These are phyloP conservation scores for Prunus kanzakura DNA, from an alignment of 306 rosid species.

Conservation along the genomic window DNA sequence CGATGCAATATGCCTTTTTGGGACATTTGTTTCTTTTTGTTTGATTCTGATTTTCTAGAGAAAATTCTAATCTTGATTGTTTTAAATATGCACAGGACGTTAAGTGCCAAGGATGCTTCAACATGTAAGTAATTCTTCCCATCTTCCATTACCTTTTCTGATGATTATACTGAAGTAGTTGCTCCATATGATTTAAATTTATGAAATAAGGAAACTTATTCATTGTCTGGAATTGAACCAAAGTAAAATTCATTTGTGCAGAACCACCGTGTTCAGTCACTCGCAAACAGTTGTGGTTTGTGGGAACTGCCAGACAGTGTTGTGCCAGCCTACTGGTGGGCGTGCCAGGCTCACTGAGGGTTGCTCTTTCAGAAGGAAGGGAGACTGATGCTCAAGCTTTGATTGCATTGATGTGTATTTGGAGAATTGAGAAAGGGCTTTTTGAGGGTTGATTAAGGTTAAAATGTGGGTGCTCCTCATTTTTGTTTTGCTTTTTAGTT, in stretches of 20 bases:
- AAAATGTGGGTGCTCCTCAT: not conserved
- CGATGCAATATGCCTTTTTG: not conserved
- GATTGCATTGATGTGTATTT: not conserved
- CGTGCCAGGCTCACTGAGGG: slow-evolving; percentile 51
- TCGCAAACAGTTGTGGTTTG: slow-evolving; percentile 54
- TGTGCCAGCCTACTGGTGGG: slow-evolving; percentile 56
- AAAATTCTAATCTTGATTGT: not conserved
- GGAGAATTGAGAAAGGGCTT: not conserved
- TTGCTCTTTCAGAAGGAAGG: slow-evolving; percentile 45
- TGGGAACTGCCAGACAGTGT: slow-evolving; percentile 49
- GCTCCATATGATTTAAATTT: not conserved
- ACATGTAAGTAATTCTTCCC: slow-evolving; percentile 34
- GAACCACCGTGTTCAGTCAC: slow-evolving; percentile 50
- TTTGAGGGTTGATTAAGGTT: not conserved
- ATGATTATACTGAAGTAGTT: not conserved
- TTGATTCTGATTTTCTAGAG: not conserved
- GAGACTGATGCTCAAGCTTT: slow-evolving; percentile 18
- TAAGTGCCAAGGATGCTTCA: slow-evolving; percentile 57
- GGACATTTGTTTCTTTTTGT: not conserved
- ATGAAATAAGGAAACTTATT: not conserved
- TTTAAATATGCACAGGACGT: slow-evolving; percentile 30
- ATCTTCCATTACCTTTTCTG: not conserved
- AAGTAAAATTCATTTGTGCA: not conserved
- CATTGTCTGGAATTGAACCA: not conserved
- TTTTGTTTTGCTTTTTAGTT: not conserved